A percentile compares a stretch with the other conserved stretches of the same genome.
Evolutionary conservation across 2,329 filamentous ascomycete species (phyloP).

Genomic region (Metarhizium anisopliae): DNA sequence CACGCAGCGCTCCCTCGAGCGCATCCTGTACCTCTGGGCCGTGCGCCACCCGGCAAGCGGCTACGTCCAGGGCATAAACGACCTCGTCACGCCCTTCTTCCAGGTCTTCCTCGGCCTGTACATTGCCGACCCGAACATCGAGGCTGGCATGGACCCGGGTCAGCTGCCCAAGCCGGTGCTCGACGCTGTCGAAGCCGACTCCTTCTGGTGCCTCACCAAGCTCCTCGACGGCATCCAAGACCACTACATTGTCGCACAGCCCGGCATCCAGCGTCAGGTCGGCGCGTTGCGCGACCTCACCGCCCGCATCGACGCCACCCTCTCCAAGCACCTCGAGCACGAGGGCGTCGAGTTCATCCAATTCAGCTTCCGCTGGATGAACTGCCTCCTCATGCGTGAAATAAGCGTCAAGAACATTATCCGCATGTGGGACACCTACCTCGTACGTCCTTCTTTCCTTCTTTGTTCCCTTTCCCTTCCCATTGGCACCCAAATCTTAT

Average conservation of each 20-base stretch:
- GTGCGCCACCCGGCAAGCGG: conserved; percentile 95
- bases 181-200: conserved; percentile 94
- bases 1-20: conserved; percentile 86
- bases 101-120: conserved; percentile 94
- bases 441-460: conserved; percentile 49
- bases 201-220: conserved; percentile 97
- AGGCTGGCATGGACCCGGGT: conserved; percentile 92
- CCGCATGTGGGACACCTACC: conserved; percentile 98
- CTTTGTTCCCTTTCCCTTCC: background rate
- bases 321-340: conserved; percentile 81
- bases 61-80: conserved; percentile 98
- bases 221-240: conserved; percentile 98
- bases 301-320: conserved; percentile 71
- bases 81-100: conserved; percentile 95
- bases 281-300: conserved; percentile 82
- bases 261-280: conserved; percentile 92
- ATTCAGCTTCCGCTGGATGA: conserved; percentile 99
- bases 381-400: conserved; percentile 95
- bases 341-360: conserved; percentile 98
- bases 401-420: conserved; percentile 95
- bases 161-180: conserved; percentile 84
- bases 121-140: conserved; percentile 87
- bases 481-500: background rate
- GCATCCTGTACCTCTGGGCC: conserved; percentile 95
- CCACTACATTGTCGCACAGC: conserved; percentile 96